phyloP scores from a whole-genome alignment of 371 early-diverging fungal genomes.

The Furculomyces boomerangus region DNA sequence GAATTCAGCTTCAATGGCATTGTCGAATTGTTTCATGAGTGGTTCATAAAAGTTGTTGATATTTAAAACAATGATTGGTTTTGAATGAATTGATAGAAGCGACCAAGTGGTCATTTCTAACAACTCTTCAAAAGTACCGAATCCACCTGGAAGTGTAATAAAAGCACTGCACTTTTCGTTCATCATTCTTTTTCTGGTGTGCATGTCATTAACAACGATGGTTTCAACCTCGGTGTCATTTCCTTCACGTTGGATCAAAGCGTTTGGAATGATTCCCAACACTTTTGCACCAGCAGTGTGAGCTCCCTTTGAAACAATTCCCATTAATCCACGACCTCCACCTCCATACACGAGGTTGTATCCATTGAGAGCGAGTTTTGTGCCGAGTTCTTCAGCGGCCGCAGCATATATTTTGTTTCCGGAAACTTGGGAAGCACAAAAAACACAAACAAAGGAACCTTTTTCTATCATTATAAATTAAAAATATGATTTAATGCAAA shows the following conservation, averaged over 20 bases:
- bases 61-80: slow-evolving; percentile 60
- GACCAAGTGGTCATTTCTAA: slow-evolving; percentile 70
- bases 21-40: slow-evolving; percentile 38
- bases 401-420: slow-evolving; percentile 3
- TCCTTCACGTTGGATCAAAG: slow-evolving; percentile 25
- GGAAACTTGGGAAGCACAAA: slow-evolving; percentile 41
- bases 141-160: slow-evolving; percentile 73
- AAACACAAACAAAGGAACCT: slow-evolving; percentile 37
- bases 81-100: slow-evolving; percentile 48
- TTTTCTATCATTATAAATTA: slow-evolving; percentile 6
- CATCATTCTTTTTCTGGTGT: slow-evolving; percentile 61
- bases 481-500: neutral
- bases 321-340: slow-evolving; percentile 64
- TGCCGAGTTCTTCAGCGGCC: slow-evolving; percentile 33
- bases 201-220: slow-evolving; percentile 63
- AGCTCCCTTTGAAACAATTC: slow-evolving; percentile 44
- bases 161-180: slow-evolving; percentile 50
- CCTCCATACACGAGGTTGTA: slow-evolving; percentile 73
- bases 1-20: slow-evolving; percentile 26
- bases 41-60: slow-evolving; percentile 49
- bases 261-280: slow-evolving; percentile 52
- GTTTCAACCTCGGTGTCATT: slow-evolving; percentile 22
- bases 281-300: slow-evolving; percentile 34
- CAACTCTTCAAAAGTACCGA: slow-evolving; percentile 71
- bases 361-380: slow-evolving; percentile 32